Conservation (phyloP, 345 rosid genomes). For the Salix dunnii region DNA sequence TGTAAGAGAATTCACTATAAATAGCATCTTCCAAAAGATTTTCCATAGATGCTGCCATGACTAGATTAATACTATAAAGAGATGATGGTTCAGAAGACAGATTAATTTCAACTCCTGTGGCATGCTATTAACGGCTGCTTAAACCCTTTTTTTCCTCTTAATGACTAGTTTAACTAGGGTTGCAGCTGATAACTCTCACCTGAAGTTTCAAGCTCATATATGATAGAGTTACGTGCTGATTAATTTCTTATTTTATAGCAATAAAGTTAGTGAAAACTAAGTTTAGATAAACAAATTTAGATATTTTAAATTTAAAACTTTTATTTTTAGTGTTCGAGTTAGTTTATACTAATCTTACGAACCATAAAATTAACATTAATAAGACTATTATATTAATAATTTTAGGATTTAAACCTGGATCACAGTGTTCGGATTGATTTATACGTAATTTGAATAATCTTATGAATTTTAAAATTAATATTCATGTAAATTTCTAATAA, state of each 20-base stretch:
- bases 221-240: not conserved
- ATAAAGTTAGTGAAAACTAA: not conserved
- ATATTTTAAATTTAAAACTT: too few relatives aligned
- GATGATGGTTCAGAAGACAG: not conserved
- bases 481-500: fast-evolving
- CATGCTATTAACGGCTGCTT: not conserved
- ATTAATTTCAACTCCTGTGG: too few relatives aligned
- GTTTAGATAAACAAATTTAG: not conserved
- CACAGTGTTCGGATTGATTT: too few relatives aligned
- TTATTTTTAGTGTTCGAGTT: too few relatives aligned
- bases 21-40: not conserved
- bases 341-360: too few relatives aligned
- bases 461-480: too few relatives aligned
- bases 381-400: too few relatives aligned
- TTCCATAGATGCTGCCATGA: not conserved
- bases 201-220: not conserved
- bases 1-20: not conserved
- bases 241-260: not conserved
- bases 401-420: too few relatives aligned
- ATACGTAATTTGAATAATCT: too few relatives aligned
- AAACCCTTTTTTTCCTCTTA: not conserved
- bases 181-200: not conserved
- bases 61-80: not conserved
- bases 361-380: too few relatives aligned
- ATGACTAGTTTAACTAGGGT: not conserved